Conservation (phyloP, 352 stramenopile genomes). For the Phytophthora boehmeriae region DNA sequence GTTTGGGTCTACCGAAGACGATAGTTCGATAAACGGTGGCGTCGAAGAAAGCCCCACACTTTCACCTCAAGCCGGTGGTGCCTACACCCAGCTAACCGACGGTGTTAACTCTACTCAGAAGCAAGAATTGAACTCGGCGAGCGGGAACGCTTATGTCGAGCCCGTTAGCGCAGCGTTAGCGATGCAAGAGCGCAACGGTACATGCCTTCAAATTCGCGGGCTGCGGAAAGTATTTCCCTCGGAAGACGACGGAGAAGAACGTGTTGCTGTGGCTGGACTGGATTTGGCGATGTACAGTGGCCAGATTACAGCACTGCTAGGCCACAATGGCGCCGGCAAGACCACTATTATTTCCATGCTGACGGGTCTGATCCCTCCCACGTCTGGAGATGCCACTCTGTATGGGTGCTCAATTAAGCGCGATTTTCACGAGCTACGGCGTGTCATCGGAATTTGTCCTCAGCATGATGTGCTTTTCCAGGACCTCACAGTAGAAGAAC, state of each 20-base stretch:
- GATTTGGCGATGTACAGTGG: slow-evolving; percentile 92
- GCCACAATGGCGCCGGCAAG: slow-evolving; percentile 88
- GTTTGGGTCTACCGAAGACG: slow-evolving; percentile 4
- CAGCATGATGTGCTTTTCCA: slow-evolving; percentile 97
- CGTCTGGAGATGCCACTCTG: slow-evolving; percentile 69
- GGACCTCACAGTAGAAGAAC: slow-evolving; percentile 95
- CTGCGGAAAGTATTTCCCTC: slow-evolving; percentile 66
- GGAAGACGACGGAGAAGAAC: slow-evolving; percentile 56
- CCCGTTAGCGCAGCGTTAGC: slow-evolving; percentile 44
- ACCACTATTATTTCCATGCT: slow-evolving; percentile 94
- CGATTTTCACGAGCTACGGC: slow-evolving; percentile 89
- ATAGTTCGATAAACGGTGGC: slow-evolving; percentile 6
- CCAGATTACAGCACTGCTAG: slow-evolving; percentile 93
- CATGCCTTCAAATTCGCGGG: slow-evolving; percentile 49
- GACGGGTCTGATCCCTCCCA: slow-evolving; percentile 83
- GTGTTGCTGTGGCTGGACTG: slow-evolving; percentile 85
- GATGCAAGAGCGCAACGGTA: slow-evolving; percentile 46
- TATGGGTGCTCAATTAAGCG: slow-evolving; percentile 68
- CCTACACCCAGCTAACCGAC: slow-evolving; percentile 22
- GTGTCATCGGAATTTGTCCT: slow-evolving; percentile 95
- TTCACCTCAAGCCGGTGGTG: slow-evolving; percentile 30
- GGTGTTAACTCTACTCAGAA: not conserved
- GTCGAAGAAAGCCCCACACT: not conserved
- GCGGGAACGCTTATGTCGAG: slow-evolving; percentile 34
- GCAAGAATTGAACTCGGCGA: not conserved